Percentiles rank a stretch among this genome's conserved stretches.
Conservation (phyloP, 148 eudicot genomes). For the Vaccinium myrtillus region DNA sequence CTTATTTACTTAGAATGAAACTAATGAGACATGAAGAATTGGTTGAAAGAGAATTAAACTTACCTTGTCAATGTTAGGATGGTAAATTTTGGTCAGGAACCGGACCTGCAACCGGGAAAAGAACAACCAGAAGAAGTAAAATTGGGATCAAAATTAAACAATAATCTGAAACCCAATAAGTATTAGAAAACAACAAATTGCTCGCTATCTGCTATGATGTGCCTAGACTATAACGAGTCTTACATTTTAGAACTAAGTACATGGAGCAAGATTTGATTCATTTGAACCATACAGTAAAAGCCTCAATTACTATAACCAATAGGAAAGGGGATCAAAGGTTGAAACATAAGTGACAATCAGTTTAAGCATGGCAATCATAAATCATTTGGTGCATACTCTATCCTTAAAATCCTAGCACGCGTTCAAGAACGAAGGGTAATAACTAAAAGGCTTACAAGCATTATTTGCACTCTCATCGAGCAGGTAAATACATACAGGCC, state of each 20-base stretch:
- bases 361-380: not conserved
- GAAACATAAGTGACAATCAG: not conserved
- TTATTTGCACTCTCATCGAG: not conserved
- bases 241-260: not conserved
- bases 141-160: not conserved
- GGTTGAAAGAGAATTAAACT: constrained; percentile 7
- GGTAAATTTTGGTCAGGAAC: constrained; percentile 95
- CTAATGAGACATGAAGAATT: not conserved
- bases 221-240: not conserved
- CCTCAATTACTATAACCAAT: not conserved
- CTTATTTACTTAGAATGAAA: not conserved
- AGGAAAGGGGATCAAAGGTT: not conserved
- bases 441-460: not conserved
- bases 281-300: constrained; percentile 1
- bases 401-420: not conserved
- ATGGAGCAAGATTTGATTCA: not conserved
- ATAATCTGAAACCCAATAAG: not conserved
- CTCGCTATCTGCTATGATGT: not conserved
- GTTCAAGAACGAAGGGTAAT: not conserved
- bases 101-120: constrained; percentile 68
- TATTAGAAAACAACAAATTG: not conserved
- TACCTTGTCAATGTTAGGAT: constrained; percentile 98
- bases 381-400: not conserved
- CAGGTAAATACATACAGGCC: not conserved
- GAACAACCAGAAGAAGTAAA: constrained; percentile 11